Evolutionary conservation across 2,329 filamentous ascomycete species (phyloP), one percentile per base, ranked within the genome.

Genomic region (Dactylellina drechsleri): DNA sequence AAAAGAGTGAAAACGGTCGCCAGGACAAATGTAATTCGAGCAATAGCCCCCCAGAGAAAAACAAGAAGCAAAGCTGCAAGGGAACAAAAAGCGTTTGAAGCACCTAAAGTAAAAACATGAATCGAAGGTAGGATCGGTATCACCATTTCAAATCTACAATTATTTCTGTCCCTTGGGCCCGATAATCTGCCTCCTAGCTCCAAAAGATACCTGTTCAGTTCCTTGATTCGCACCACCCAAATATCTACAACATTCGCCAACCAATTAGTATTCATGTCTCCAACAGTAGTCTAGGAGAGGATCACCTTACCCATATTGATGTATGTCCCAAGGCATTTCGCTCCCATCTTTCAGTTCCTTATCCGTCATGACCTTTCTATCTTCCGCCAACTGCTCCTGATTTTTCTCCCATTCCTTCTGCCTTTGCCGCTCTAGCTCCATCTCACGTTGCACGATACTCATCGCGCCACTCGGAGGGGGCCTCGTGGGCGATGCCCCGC

Each of bases 371-470:
- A 75, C 26, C 18, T 75, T 75, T n/a, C 71, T 58, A 26, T 75
- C 71, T 40, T 68, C 71, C 16, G 65, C 64, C 47, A 75, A 13
- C 26, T 75, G 71, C 79, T 88, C 85, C 82, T 94, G 92, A 0
- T 88, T 84, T 76, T 91, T 88, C 81, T 95, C 91, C 92, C 92
- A 93, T 81, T 93, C 91, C 66, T 85, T 86, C 82, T 93, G 91
- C 13, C 91, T 85, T 83, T 92, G 87, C 7, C 91, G 85, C 82
- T 93, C 91, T 80, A 90, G 85, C 81, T 93, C 91, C 90, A 93
- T 92, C 82, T 93, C 91, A 28, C 90, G 87, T 82, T 93, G 91
- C 0, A 93, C 71, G 41, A 75, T 67, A 45, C 71, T 75, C 64
- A 75, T 59, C 13, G 64, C 26, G 20, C 64, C 64, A 10, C 62